Evolutionary conservation across 1,284 basidiomycete genomes (phyloP).

Genomic region (Sporisorium iseilematis-ciliati): DNA sequence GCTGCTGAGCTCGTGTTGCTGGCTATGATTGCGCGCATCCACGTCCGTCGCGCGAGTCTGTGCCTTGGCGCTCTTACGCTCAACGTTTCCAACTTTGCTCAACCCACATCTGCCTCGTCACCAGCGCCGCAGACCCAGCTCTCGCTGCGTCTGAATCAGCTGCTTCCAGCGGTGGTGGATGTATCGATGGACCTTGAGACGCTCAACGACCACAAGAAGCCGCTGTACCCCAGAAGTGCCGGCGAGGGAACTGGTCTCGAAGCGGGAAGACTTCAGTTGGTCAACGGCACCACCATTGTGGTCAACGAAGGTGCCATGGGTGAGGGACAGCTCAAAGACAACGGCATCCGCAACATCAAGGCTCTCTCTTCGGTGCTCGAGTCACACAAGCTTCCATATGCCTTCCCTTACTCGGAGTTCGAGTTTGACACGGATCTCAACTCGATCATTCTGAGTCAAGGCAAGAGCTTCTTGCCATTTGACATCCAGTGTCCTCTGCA

Average conservation of each 20-base stretch:
- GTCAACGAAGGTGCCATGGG: conserved; percentile 78
- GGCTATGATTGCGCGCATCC: conserved; percentile 77
- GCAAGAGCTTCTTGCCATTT: conserved; percentile 72
- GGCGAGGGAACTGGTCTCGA: conserved; percentile 81
- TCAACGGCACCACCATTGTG: conserved; percentile 76
- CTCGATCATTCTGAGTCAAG: conserved; percentile 77
- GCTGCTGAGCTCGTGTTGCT: conserved; percentile 84
- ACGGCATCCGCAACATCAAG: conserved; percentile 79
- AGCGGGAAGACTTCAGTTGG: conserved; percentile 81
- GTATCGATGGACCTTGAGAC: conserved; percentile 69
- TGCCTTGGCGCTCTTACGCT: conserved; percentile 78
- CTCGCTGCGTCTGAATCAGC: conserved; percentile 72
- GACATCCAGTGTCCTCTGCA: conserved; percentile 57
- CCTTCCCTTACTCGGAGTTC: conserved; percentile 82
- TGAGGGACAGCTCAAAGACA: conserved; percentile 78
- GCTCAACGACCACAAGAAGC: conserved; percentile 73
- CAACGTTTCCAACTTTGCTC: conserved; percentile 70
- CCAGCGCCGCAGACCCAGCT: conserved; percentile 75
- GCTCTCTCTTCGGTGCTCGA: conserved; percentile 79
- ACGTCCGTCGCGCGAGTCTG: conserved; percentile 78
- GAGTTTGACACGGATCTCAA: conserved; percentile 81
- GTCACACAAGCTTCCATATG: conserved; percentile 80
- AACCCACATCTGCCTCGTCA: conserved; percentile 70
- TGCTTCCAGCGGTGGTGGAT: conserved; percentile 74
- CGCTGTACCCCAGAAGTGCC: conserved; percentile 73